Base-by-base conservation (phyloP, 116 monocot genomes). In the Papilionanthe hybrid region DNA sequence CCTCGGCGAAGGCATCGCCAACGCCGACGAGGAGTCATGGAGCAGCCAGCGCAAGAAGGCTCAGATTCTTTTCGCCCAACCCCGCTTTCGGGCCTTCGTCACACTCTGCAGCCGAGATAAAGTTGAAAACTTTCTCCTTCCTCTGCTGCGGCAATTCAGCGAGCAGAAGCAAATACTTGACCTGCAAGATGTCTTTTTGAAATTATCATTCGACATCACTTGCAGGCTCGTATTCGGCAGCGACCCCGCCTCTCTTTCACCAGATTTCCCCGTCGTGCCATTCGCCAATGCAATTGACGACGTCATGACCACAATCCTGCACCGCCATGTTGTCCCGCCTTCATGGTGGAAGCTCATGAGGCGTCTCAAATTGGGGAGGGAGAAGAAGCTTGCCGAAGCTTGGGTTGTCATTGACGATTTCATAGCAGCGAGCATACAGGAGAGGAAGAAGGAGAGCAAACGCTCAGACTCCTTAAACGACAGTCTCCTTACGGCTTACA, bases 261-360 rank as follows among this genome's bases (percentile, higher is more conserved):
- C 48, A 19, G 79, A 53, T 0, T 79, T 91, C 18, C 82, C 91
- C 3, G 44, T 72, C 7, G 79, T 86, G 12, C 82, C 86, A 1
- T 88, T 91, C 37, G 80, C 91, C 18, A 53, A 48, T 18, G 86
- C 88, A 7, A 76, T 88, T 47, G 86, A 91, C 68, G 84, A 88
- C 25, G 78, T 75, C 48, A 76, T 43, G 82, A n/a, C 63, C 42
- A 80, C 76, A 1, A 11, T 86, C 57, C 18, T 88, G 15, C 29
- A 71, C 75, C 88, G 91, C 37, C 88, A 88, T 27, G 23, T 18
- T 0, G 9, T 88, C 17, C 86, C 91, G 8, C 0, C 5, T 72
- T 8, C 74, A 13, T 79, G 74, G 77, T 91, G 91, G 91, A 91
- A 88, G 78, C 17, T 83, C 41, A 12, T 74, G 79, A 56, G 88